Conservation (phyloP, 2,329 filamentous ascomycete genomes). For the Plenodomus biglobosus region DNA sequence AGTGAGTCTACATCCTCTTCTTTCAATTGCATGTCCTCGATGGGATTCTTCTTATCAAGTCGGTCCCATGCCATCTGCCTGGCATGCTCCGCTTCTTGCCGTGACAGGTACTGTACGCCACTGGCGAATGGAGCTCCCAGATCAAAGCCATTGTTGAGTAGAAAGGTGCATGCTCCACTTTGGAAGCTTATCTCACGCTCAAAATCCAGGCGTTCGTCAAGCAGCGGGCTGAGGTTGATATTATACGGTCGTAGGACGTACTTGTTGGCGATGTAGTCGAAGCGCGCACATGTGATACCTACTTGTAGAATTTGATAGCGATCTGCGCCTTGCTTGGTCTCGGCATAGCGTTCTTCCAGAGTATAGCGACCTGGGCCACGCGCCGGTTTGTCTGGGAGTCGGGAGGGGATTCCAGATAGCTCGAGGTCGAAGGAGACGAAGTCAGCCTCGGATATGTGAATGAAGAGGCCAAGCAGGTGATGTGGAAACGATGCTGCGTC, state of each 20-base stretch:
- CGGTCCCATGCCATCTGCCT: conserved; percentile 49
- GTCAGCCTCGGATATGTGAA: conserved; percentile 59
- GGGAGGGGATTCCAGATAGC: conserved; percentile 61
- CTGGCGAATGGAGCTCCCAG: conserved; percentile 58
- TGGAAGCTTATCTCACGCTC: conserved; percentile 63
- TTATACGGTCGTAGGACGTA: conserved; percentile 67
- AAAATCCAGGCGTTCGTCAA: conserved; percentile 57
- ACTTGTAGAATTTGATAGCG: conserved; percentile 66
- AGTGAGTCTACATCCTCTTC: conserved; percentile 56
- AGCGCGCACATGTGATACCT: conserved; percentile 65
- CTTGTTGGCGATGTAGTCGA: conserved; percentile 51
- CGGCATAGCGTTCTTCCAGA: conserved; percentile 62
- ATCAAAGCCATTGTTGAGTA: conserved; percentile 60
- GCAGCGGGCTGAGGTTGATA: conserved; percentile 61
- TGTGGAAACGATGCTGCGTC: conserved; percentile 53
- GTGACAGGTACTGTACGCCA: conserved; percentile 65
- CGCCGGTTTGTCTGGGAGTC: conserved; percentile 43
- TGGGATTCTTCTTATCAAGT: conserved; percentile 40
- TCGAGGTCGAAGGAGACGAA: conserved; percentile 69
- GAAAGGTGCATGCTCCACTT: conserved; percentile 62
- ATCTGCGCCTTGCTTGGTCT: conserved; percentile 62
- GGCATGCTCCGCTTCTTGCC: conserved; percentile 57
- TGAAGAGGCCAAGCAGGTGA: conserved; percentile 58
- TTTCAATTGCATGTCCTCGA: conserved; percentile 53
- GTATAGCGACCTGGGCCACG: conserved; percentile 47